phyloP scores from a whole-genome alignment of 805 yeast genomes.

The Metschnikowia henanensis region DNA sequence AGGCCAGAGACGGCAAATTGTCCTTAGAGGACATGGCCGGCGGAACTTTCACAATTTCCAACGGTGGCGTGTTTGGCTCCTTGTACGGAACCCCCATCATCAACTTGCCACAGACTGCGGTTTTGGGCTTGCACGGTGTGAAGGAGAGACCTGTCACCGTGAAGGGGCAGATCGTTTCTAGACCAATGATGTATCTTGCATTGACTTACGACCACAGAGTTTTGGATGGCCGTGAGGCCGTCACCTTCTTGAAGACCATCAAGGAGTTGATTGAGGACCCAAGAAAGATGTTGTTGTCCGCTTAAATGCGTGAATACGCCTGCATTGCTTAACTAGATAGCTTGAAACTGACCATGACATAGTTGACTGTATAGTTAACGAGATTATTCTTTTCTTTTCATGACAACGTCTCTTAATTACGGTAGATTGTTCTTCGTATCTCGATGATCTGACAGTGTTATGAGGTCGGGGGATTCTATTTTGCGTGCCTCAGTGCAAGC shows the following conservation, averaged over 20 bases:
- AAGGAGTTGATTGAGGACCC: constrained; percentile 99
- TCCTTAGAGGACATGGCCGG: constrained; percentile 99
- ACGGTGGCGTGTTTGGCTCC: constrained; percentile 99
- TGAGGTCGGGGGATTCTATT: too few relatives aligned
- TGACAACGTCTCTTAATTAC: too few relatives aligned
- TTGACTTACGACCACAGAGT: constrained; percentile 98
- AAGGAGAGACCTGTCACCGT: constrained; percentile 97
- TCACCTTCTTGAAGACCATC: constrained; percentile 91
- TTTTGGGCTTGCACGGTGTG: constrained; percentile 94
- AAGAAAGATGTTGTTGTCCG: constrained; percentile 81
- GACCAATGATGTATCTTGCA: constrained; percentile 99
- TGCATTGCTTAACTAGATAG: constrained; percentile 1
- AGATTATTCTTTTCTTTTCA: constrained; percentile 2
- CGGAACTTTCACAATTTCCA: constrained; percentile 98
- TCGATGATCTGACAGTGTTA: too few relatives aligned
- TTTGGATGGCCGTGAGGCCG: constrained; percentile 98
- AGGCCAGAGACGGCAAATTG: constrained; percentile 96
- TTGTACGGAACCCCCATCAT: constrained; percentile 98
- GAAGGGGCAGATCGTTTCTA: constrained; percentile 90
- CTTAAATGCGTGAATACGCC: constrained; percentile 10
- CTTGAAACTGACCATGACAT: too few relatives aligned
- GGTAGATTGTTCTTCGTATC: too few relatives aligned
- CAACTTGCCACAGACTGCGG: constrained; percentile 98
- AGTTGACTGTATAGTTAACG: constrained; percentile 2
- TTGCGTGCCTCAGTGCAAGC: too few relatives aligned